phyloP scores from a whole-genome alignment of 2,329 filamentous ascomycete species.

The Didymella sp. region DNA sequence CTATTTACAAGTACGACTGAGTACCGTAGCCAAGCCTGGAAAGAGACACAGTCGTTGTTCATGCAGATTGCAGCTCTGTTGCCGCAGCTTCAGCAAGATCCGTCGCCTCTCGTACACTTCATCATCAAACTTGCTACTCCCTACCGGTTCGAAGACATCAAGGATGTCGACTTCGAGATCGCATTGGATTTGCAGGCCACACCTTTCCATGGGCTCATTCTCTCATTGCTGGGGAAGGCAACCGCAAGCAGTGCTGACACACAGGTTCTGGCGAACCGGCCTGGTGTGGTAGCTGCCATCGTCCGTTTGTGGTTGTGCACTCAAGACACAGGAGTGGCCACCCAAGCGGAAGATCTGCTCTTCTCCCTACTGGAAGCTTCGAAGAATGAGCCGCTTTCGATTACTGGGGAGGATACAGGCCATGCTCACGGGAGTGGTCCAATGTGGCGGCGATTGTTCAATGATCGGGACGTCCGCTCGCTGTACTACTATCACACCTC shows the following conservation, averaged over 20 bases:
- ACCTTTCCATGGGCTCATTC: conserved; percentile 63
- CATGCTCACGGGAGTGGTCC: conserved; percentile 48
- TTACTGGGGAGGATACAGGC: conserved; percentile 36
- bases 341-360: conserved; percentile 61
- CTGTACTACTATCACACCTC: conserved; percentile 64
- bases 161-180: conserved; percentile 61
- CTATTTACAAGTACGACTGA: conserved; percentile 49
- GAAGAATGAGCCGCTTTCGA: conserved; percentile 51
- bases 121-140: conserved; percentile 58
- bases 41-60: conserved; percentile 46
- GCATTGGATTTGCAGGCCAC: conserved; percentile 59
- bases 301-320: conserved; percentile 67
- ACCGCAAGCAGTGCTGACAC: conserved; percentile 60
- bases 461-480: conserved; percentile 65
- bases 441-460: conserved; percentile 68
- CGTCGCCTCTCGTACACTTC: conserved; percentile 61
- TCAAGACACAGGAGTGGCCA: conserved; percentile 61
- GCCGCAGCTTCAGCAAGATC: conserved; percentile 64
- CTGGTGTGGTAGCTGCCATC: conserved; percentile 61
- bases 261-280: conserved; percentile 64
- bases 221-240: conserved; percentile 65
- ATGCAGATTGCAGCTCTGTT: conserved; percentile 59
- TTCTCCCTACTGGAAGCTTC: conserved; percentile 60
- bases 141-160: conserved; percentile 49
- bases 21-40: conserved; percentile 38